Evolutionary conservation across 805 yeast genomes (phyloP).

Genomic region (Kuraishia piskuri): DNA sequence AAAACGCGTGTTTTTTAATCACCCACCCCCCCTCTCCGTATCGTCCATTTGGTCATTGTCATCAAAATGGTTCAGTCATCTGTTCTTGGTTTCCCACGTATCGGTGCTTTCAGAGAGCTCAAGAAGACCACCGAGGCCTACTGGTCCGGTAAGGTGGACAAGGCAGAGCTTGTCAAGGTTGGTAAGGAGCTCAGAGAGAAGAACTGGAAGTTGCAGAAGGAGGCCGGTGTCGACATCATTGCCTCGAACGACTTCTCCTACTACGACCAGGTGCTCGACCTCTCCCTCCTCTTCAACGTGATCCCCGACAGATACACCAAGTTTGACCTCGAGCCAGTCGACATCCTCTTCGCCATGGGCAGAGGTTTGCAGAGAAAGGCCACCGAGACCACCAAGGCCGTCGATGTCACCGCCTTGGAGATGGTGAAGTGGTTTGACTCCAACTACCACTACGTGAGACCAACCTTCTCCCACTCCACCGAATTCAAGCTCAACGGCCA

Average conservation of each 20-base stretch:
- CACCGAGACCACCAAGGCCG: slow-evolving; percentile 77
- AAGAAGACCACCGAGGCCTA: slow-evolving; percentile 98
- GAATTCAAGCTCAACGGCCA: slow-evolving; percentile 92
- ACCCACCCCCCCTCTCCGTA: neutral
- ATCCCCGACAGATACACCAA: slow-evolving; percentile 96
- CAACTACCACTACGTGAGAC: slow-evolving; percentile 99
- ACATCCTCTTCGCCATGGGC: slow-evolving; percentile 97
- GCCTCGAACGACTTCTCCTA: slow-evolving; percentile 97
- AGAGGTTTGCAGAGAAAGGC: slow-evolving; percentile 99
- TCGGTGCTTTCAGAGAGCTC: slow-evolving; percentile 98
- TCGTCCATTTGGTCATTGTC: neutral
- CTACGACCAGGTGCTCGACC: slow-evolving; percentile 95
- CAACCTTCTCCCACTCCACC: slow-evolving; percentile 93
- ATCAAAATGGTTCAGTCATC: slow-evolving; percentile 86
- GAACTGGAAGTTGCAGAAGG: slow-evolving; percentile 98
- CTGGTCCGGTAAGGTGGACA: slow-evolving; percentile 92
- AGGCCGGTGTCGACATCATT: slow-evolving; percentile 93
- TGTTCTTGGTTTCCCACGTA: slow-evolving; percentile 99
- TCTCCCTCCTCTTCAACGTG: slow-evolving; percentile 87
- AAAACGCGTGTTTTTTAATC: neutral
- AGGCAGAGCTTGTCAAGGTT: slow-evolving; percentile 79
- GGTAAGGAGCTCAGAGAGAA: slow-evolving; percentile 92
- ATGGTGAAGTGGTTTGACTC: slow-evolving; percentile 99
- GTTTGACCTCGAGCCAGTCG: slow-evolving; percentile 80
- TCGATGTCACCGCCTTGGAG: slow-evolving; percentile 97